Evolutionary conservation across 148 eudicot species (phyloP).

Genomic region (Chenopodium album): DNA sequence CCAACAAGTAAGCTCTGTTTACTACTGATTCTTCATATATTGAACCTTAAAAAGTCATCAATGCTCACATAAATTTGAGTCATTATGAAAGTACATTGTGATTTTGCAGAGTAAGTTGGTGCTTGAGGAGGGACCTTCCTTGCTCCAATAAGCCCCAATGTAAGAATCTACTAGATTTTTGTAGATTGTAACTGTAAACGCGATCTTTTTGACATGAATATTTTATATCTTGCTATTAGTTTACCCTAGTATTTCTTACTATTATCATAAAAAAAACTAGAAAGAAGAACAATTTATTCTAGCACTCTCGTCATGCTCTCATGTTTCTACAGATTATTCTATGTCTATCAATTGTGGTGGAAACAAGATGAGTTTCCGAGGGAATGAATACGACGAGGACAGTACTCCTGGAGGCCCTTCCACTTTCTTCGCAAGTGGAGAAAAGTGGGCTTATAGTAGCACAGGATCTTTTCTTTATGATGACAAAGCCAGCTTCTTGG

Average conservation of each 20-base stretch:
- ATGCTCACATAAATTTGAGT: not conserved
- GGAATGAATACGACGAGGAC: slow-evolving; percentile 57
- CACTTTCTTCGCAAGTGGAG: slow-evolving; percentile 33
- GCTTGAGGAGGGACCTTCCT: slow-evolving; percentile 47
- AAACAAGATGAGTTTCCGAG: slow-evolving; percentile 25
- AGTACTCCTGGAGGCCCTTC: slow-evolving; percentile 39
- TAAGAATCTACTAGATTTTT: slow-evolving; percentile 20
- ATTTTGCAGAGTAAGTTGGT: slow-evolving; percentile 26
- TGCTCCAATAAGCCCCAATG: slow-evolving; percentile 43
- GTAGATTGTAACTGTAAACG: too few relatives aligned
- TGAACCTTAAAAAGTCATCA: not conserved
- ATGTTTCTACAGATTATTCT: slow-evolving; percentile 45
- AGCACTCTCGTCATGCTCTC: not conserved
- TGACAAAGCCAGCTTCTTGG: slow-evolving; percentile 28
- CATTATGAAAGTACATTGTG: not conserved
- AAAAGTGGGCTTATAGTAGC: slow-evolving; percentile 78
- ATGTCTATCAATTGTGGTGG: slow-evolving; percentile 83
- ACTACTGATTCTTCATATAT: not conserved
- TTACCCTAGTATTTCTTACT: not conserved
- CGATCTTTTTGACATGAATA: not conserved
- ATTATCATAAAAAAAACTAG: too few relatives aligned
- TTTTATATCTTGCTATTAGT: not conserved
- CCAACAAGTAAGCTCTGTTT: slow-evolving; percentile 45
- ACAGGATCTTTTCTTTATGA: slow-evolving; percentile 52
- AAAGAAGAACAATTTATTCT: not conserved